Evolutionary conservation across 805 yeast species (phyloP).

Genomic region (Yarrowia sp.): DNA sequence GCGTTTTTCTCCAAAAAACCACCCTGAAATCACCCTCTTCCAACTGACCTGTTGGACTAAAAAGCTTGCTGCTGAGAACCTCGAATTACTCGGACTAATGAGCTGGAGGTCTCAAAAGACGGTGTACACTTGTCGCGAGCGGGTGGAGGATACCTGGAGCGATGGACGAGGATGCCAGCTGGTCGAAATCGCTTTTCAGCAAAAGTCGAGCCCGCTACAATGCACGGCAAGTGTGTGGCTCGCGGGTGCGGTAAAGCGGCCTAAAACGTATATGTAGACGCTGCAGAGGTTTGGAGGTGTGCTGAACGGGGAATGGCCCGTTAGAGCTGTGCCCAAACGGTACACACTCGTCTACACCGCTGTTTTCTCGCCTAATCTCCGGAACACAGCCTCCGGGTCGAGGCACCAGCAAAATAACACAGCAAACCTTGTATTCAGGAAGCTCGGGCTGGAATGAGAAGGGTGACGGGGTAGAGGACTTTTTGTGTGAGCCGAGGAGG

Average conservation of each 20-base stretch:
- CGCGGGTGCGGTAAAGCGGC: background rate
- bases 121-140: no score
- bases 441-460: conserved; percentile 24
- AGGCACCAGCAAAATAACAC: conserved; percentile 23
- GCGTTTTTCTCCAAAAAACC: no score
- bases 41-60: background rate
- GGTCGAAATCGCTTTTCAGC: no score
- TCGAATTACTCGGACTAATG: conserved; percentile 8
- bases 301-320: background rate
- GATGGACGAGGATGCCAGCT: no score
- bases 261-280: background rate
- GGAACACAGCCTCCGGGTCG: conserved; percentile 14
- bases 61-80: background rate
- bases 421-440: conserved; percentile 4
- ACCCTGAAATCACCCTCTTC: background rate
- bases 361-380: background rate
- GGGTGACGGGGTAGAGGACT: background rate
- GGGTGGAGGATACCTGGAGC: no score
- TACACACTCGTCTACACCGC: no score
- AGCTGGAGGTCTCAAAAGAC: no score
- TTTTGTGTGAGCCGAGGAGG: no score
- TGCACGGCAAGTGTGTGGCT: background rate
- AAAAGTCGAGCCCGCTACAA: no score
- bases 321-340: no score
- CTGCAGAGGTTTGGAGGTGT: background rate